Base-by-base conservation (phyloP, 257 asterid species). In the Primulina tabacum region DNA sequence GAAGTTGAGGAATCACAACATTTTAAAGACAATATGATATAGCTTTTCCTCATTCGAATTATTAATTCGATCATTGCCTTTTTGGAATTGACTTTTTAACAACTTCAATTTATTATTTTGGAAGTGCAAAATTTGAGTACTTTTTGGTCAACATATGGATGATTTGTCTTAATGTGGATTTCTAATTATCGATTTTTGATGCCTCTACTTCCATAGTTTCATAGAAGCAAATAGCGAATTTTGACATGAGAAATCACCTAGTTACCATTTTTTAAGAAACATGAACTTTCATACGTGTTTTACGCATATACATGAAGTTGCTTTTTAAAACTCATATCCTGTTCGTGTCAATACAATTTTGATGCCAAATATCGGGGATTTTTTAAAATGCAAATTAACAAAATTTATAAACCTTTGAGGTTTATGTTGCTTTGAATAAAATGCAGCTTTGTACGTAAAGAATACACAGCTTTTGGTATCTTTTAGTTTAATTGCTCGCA, bases 301-400 rank as follows among this genome's bases (percentile, higher is more conserved):
- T 4, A 10, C 0, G 55, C 53, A 47, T 47, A 47, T 47, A 4
- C 1, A 47, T 47, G 16, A 40, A 11, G 52, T 29, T 52, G 24
- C 60, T 68, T 63, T 59, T 11, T 33, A 35, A 68, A 67, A 60
- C 58, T 24, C 28, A 4, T 73, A 14, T 20, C 20, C 8, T 37
- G 50, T 24, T n/a, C 3, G 21, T 64, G 20, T 67, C 28, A 6
- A 67, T n/a, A 17, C 9, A 28, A 28, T 18, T 4, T 58, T 64
- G 53, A 21, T 21, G 34, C 12, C 24, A n/a, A 32, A 12, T 17
- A 28, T 24, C 35, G 6, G 5, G 9, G 26, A 33, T 33, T 40
- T 37, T 40, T 59, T 57, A 35, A 24, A 68, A 14, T 47, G 6
- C 64, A 4, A 58, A 65, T 4, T 1, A 24, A 20, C 62, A n/a